Base-by-base conservation (phyloP, 176 grass and related monocot genomes). In the Triticum aestivum region DNA sequence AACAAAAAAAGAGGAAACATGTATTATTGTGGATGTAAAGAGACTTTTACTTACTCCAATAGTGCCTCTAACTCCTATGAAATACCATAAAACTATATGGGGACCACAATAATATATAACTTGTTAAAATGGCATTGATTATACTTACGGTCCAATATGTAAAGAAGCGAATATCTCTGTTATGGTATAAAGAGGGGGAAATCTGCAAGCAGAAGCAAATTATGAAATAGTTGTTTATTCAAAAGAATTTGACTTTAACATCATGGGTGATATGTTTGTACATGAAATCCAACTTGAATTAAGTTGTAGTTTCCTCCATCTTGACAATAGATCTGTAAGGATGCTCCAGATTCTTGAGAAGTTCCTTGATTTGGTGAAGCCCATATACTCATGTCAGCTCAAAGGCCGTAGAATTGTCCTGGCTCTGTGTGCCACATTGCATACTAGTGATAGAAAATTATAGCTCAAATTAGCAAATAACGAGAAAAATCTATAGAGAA, bases 131-230 rank as follows among this genome's bases (percentile, higher is more conserved):
- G n/a, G 2, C 24, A 44, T 44, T 12, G 4, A 13, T 34, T 54
- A 35, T 26, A 65, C 88, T 90, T 83, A 90, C 79, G 0, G 73
- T 84, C 79, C 71, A 87, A 49, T 82, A 82, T 73, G 78, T 83
- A 69, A 82, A 90, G 88, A 90, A 90, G 35, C 49, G 88, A 9
- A 83, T 42, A 65, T 90, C 83, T 8, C 18, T 61, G 47, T 86
- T 71, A 21, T 78, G 38, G 30, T 90, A 87, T 12, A 82, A 35
- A 24, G 56, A 8, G 17, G 78, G 78, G 62, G 18, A 10, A 44
- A 86, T 79, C 84, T 90, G 81, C 32, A 69, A 73, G 45, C 0
- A 18, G 10, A 54, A 76, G 0, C 45, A 1, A 1, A 76, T 8
- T 21, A 12, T 3, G 4, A 38, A 70, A 38, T 70, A 20, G 30